A percentile compares a stretch with the other conserved stretches of the same genome.
phyloP scores from a whole-genome alignment of 1,284 basidiomycete species.

The Boletus hoseneyae region DNA sequence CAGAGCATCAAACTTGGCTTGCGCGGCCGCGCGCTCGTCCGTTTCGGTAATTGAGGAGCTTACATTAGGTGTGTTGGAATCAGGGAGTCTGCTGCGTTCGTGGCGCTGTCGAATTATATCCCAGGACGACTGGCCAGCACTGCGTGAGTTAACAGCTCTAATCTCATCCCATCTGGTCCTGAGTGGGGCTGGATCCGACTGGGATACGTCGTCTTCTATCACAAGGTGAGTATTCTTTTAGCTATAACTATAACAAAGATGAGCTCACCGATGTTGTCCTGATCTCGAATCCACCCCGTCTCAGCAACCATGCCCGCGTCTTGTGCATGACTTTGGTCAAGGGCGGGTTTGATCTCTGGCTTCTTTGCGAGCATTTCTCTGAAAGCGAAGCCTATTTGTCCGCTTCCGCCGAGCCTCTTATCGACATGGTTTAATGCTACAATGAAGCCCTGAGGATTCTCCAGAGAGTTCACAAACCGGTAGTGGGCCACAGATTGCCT shows the following conservation, averaged over 20 bases:
- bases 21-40: constrained; percentile 42
- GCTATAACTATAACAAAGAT: neutral
- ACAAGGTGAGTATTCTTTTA: constrained; percentile 1
- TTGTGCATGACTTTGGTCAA: constrained; percentile 9
- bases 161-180: constrained; percentile 62
- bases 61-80: constrained; percentile 19
- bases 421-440: constrained; percentile 40
- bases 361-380: constrained; percentile 19
- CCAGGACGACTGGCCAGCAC: constrained; percentile 54
- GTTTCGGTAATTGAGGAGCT: constrained; percentile 12
- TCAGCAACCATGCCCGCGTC: constrained; percentile 12
- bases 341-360: constrained; percentile 10
- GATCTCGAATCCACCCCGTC: constrained; percentile 25
- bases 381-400: constrained; percentile 25
- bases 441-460: constrained; percentile 43
- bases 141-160: constrained; percentile 49
- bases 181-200: constrained; percentile 18
- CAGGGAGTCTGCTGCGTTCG: constrained; percentile 38
- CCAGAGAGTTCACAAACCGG: constrained; percentile 45
- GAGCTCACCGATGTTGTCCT: constrained; percentile 12
- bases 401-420: constrained; percentile 30
- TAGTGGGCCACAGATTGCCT: constrained; percentile 43
- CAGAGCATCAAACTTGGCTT: constrained; percentile 56
- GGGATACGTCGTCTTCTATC: constrained; percentile 10
- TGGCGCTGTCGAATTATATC: constrained; percentile 60